Conservation (phyloP, 306 rosid genomes). For the Cucurbita maxima region DNA sequence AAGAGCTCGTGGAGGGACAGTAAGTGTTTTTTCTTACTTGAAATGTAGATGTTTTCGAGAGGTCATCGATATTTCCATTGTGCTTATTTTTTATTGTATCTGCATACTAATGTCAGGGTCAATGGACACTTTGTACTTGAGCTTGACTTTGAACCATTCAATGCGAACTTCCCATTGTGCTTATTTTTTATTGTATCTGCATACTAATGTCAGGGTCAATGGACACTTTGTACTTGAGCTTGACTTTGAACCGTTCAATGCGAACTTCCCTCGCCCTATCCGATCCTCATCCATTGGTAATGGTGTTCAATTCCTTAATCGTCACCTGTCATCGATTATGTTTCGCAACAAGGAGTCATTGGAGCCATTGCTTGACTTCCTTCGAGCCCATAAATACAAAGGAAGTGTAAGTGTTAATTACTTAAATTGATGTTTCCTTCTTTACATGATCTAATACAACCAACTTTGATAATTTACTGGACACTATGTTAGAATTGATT, state of each 20-base stretch:
- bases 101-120: conserved; percentile 17
- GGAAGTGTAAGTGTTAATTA: conserved; percentile 46
- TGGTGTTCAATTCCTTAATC: conserved; percentile 93
- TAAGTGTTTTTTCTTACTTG: conserved; percentile 17
- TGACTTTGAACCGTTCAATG: conserved; percentile 90
- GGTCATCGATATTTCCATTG: not conserved
- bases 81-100: not conserved
- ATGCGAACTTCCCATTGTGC: conserved; percentile 31
- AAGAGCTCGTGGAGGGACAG: conserved; percentile 63
- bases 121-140: conserved; percentile 38
- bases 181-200: no score
- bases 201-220: conserved; percentile 16
- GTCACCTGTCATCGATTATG: conserved; percentile 83
- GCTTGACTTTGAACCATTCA: conserved; percentile 90
- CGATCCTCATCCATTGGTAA: conserved; percentile 93
- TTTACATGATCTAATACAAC: not conserved
- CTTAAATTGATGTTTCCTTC: not conserved
- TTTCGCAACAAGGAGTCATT: conserved; percentile 67
- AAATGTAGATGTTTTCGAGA: not conserved
- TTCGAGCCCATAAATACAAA: conserved; percentile 57
- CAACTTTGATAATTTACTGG: not conserved
- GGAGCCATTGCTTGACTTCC: conserved; percentile 83
- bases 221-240: conserved; percentile 52
- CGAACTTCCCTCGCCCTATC: conserved; percentile 62
- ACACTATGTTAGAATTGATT: not conserved